A percentile compares a stretch with the other conserved stretches of the same genome.
phyloP scores from a whole-genome alignment of 2,329 filamentous ascomycete species.

The Coniochaeta hoffmannii region DNA sequence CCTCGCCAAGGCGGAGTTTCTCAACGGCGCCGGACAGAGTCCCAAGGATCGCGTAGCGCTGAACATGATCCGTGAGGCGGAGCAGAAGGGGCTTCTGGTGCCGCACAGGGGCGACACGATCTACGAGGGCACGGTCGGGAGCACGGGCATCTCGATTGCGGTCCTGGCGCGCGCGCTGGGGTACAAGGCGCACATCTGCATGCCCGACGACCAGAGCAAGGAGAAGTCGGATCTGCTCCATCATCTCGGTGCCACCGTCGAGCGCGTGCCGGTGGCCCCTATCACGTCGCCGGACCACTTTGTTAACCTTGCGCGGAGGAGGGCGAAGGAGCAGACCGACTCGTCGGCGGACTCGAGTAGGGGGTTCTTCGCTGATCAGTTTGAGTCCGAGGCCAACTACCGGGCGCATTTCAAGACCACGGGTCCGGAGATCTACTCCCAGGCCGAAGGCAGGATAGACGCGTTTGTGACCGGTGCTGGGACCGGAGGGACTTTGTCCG shows the following conservation, averaged over 20 bases:
- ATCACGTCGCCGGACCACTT: slow-evolving; percentile 93
- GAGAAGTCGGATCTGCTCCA: slow-evolving; percentile 87
- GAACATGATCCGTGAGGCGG: slow-evolving; percentile 78
- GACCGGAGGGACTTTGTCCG: slow-evolving; percentile 88
- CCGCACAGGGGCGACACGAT: slow-evolving; percentile 86
- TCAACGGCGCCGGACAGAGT: slow-evolving; percentile 89
- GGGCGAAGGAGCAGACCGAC: slow-evolving; percentile 66
- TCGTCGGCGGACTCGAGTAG: slow-evolving; percentile 51
- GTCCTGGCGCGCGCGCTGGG: slow-evolving; percentile 81
- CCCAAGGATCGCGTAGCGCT: slow-evolving; percentile 94
- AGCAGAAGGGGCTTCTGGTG: slow-evolving; percentile 65
- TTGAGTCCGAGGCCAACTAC: slow-evolving; percentile 87
- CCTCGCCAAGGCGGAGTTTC: slow-evolving; percentile 88
- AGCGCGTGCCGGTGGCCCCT: slow-evolving; percentile 81
- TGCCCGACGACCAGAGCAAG: slow-evolving; percentile 82
- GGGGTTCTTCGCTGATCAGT: slow-evolving; percentile 94
- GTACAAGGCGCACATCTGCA: slow-evolving; percentile 92
- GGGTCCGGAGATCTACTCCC: slow-evolving; percentile 80
- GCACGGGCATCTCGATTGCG: slow-evolving; percentile 90
- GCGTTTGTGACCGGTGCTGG: slow-evolving; percentile 92
- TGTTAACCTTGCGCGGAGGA: slow-evolving; percentile 78
- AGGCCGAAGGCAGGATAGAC: slow-evolving; percentile 67
- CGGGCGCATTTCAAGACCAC: slow-evolving; percentile 74
- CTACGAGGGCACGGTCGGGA: slow-evolving; percentile 95
- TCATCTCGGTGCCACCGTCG: slow-evolving; percentile 87